Evolutionary conservation across 129 eudicot species (phyloP), one percentile per base, ranked within the genome.

Genomic region (Escallonia herrerae): DNA sequence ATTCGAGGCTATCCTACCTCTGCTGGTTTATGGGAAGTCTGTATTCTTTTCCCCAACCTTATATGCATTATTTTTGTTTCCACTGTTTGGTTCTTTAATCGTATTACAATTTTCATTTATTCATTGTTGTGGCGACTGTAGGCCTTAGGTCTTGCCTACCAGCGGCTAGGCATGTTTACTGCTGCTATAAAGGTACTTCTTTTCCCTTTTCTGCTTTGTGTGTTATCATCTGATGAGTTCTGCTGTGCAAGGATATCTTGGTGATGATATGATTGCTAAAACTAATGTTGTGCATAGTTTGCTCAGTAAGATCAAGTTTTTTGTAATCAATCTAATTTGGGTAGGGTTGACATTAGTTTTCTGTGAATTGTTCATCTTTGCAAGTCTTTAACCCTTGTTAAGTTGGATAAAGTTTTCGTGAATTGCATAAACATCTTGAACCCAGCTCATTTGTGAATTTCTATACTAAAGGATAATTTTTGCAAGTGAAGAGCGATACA

Each of bases 1-100:
- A 94, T 94, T 60, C 85, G 99, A 58, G 99, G 96, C 68, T 94
- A 79, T 71, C 99, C 96, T 54, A 74, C 90, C 48, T 83, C 87
- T 78, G 96, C 95, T 81, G 99, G 86, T 80, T 76, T 89, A 75
- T 94, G 99, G 99, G 99, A 94, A 83, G 96, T 89, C 52, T 54
- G 83, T 73, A 68, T 55, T 55, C 65, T 70, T 62, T 15, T 54
- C 39, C 58, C 60, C 50, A 13, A 39, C 53, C 43, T 22, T 33
- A 39, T 68, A 40, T 55, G 6, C 58, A 2, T 39, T 13, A 39
- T 3, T 54, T 5, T 42, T 53, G 33, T 60, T 62, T 64, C 72
- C 33, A 13, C 13, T 8, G 13, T 13, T 4, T 53, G 14, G 22
- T 14, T 53, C 47, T 15, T 13, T 3, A 14, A 5, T 15, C 10